Evolutionary conservation across 306 rosid genomes (phyloP), one percentile per base, ranked within the genome.

Genomic region (Glycyrrhiza uralensis): DNA sequence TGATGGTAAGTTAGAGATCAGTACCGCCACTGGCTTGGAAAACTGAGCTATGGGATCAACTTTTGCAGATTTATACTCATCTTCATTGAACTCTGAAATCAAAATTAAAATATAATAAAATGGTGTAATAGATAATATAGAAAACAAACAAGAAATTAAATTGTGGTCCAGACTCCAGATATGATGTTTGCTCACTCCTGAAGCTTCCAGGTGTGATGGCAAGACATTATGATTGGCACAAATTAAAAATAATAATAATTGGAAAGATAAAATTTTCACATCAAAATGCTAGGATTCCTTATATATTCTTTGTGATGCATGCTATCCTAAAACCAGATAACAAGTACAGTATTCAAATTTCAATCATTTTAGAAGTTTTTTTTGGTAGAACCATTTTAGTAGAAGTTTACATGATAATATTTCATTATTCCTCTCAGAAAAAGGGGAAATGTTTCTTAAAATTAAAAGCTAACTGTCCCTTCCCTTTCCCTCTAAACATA

Each of bases 1-100:
- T 45, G 35, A 80, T 64, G 57, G 8, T 47, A 32, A 44, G 33
- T 63, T 51, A 45, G 76, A 77, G 46, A 70, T 28, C 56, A 65
- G 24, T 90, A 91, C 98, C 77, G 92, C 86, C 29, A 91, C 97
- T 75, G 98, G 98, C 86, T 89, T 91, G 66, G 97, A 72, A 87
- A 94, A 94, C 74, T 94, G 96, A 77, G 96, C 91, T 41, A 94
- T 65, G 7, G 96, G 97, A 85, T 94, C 98, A 77, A 89, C 92
- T 70, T 80, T 84, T 76, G 92, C 88, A 47, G 91, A 85, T 81
- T 79, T 91, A 69, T 85, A 94, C 86, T 91, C 96, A 68, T 81
- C 91, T 54, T 46, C 76, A 49, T 66, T 86, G 72, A 86, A 89
- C 81, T 89, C 97, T 92, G 85, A 36, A 75, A 29, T 71, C 72